These are phyloP conservation scores for Lepidium africanum DNA, from an alignment of 345 rosid genomes.

Conservation along the genomic window DNA sequence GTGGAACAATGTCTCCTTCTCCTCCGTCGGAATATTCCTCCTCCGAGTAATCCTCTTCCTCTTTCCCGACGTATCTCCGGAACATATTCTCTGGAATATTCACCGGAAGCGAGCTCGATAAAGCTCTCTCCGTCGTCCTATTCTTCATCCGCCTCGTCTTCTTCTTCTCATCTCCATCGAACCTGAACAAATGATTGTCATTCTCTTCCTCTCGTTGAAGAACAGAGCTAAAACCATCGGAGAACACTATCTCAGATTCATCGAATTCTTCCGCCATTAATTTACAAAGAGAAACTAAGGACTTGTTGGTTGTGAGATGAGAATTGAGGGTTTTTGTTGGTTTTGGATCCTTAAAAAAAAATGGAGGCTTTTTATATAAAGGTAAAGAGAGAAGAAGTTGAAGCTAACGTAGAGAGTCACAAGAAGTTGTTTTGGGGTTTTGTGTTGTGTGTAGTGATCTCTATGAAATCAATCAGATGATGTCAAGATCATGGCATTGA, in stretches of 20 bases:
- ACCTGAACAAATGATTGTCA: neutral
- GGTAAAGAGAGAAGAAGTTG: slow-evolving; percentile 1
- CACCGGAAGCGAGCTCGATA: slow-evolving; percentile 28
- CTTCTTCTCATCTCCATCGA: neutral
- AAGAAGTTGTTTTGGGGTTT: slow-evolving; percentile 10
- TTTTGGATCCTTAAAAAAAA: neutral
- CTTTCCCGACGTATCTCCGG: neutral
- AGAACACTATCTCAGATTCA: slow-evolving; percentile 41
- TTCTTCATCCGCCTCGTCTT: neutral
- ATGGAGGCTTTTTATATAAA: slow-evolving; percentile 14
- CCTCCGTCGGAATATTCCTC: slow-evolving; percentile 2
- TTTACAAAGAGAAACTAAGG: neutral
- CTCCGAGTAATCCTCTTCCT: neutral
- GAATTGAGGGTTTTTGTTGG: neutral
- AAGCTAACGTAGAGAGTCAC: slow-evolving; percentile 17
- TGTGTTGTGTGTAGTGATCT: slow-evolving; percentile 6
- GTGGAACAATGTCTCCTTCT: slow-evolving; percentile 25
- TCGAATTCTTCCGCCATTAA: slow-evolving; percentile 35
- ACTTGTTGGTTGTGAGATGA: neutral
- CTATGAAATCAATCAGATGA: slow-evolving; percentile 17
- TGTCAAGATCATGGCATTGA: slow-evolving; percentile 15
- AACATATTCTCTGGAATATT: slow-evolving; percentile 10
- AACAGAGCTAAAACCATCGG: slow-evolving; percentile 12
- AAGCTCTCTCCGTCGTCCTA: neutral
- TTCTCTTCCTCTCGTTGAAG: neutral